Conservation (phyloP, 768 basidiomycete species). For the Xanthoconium purpureum region DNA sequence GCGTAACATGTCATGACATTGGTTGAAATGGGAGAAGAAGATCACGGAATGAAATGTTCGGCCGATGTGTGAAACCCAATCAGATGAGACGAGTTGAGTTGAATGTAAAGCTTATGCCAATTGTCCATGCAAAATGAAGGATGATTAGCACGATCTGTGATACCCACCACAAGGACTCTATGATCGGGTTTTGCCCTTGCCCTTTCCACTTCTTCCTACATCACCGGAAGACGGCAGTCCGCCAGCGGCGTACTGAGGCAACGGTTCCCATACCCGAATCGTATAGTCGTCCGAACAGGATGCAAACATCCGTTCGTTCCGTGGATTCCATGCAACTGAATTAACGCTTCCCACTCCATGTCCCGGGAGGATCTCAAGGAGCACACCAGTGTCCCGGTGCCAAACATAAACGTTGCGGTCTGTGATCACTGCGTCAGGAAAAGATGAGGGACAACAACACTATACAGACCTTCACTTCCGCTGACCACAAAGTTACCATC, state of each 20-base stretch:
- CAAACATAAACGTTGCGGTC: constrained; percentile 94
- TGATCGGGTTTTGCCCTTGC: constrained; percentile 62
- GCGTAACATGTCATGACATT: constrained; percentile 31
- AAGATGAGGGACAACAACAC: neutral
- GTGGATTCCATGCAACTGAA: constrained; percentile 94
- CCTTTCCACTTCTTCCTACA: constrained; percentile 45
- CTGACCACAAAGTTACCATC: constrained; percentile 87
- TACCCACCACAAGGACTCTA: constrained; percentile 26
- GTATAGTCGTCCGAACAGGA: constrained; percentile 92
- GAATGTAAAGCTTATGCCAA: constrained; percentile 28
- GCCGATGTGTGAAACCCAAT: constrained; percentile 18
- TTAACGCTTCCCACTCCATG: constrained; percentile 92
- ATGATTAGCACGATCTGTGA: constrained; percentile 16
- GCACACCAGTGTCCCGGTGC: constrained; percentile 80
- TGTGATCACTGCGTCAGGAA: constrained; percentile 33
- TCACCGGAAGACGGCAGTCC: constrained; percentile 20
- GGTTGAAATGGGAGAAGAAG: constrained; percentile 15
- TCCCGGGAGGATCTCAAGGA: constrained; percentile 86
- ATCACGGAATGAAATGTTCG: constrained; percentile 25
- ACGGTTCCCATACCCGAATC: constrained; percentile 83
- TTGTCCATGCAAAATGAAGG: constrained; percentile 28
- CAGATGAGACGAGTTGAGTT: constrained; percentile 25
- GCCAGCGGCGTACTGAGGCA: constrained; percentile 22
- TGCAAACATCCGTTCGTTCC: constrained; percentile 88
- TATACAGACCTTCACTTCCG: constrained; percentile 84